Evolutionary conservation across 208 protist species (phyloP).

Genomic region (Trypanosoma conorhini): DNA sequence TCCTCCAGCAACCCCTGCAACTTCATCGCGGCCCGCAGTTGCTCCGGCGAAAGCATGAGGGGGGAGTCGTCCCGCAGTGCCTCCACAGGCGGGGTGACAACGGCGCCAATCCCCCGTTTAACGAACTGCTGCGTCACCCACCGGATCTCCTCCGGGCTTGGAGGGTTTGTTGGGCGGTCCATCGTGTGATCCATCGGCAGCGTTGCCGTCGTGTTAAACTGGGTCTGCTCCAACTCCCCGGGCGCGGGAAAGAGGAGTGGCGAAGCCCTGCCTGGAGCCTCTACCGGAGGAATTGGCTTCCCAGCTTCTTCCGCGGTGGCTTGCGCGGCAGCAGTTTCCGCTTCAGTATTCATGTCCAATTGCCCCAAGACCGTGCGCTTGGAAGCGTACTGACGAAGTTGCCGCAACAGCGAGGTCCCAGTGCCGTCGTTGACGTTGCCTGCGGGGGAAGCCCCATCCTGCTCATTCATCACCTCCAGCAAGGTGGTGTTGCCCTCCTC

Average conservation of each 20-base stretch:
- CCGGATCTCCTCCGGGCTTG: slow-evolving; percentile 42
- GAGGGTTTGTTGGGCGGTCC: slow-evolving; percentile 27
- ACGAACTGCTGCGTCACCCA: slow-evolving; percentile 56
- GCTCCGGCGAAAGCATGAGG: neutral
- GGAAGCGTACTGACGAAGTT: slow-evolving; percentile 12
- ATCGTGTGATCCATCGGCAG: slow-evolving; percentile 38
- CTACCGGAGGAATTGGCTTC: neutral
- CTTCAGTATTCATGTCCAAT: neutral
- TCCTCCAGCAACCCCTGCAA: slow-evolving; percentile 37
- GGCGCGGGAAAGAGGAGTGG: neutral
- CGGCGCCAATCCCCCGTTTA: slow-evolving; percentile 34
- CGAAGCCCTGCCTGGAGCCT: neutral
- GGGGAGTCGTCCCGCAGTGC: neutral
- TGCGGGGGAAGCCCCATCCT: neutral
- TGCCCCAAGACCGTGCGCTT: neutral
- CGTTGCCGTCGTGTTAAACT: neutral
- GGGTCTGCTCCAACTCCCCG: neutral
- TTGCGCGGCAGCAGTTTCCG: neutral
- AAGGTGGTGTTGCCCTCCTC: neutral
- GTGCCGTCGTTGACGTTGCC: neutral
- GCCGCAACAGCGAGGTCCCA: neutral
- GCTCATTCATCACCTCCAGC: neutral
- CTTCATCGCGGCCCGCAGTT: slow-evolving; percentile 23
- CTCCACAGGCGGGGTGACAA: slow-evolving; percentile 8
- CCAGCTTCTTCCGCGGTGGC: neutral